Base-by-base conservation (phyloP, 164 flowering plant species). In the Tetrastigma voinierianum region DNA sequence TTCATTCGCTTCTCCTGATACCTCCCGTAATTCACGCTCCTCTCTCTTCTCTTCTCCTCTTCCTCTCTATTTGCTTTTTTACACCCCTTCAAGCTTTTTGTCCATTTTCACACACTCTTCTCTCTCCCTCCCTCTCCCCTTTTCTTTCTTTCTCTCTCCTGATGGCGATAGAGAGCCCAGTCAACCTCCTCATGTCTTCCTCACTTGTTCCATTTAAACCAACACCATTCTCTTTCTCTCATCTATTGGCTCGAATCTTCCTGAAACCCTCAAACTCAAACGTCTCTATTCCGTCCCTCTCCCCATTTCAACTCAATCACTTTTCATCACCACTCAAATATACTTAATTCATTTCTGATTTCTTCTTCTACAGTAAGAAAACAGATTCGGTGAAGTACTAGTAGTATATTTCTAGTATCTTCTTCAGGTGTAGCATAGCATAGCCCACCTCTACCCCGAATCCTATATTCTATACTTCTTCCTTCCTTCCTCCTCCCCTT, bases 1-100 rank as follows among this genome's bases (percentile, higher is more conserved):
- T 90, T 70, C 47, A 14, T 75, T 80, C 82, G 61, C 88, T 51
- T 40, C 79, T 83, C 82, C 88, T 90, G 24, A 87, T 71, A 74
- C 69, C 81, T 81, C 89, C 83, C 90, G 78, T 84, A 85, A 85
- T 82, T 83, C 91, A 84, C 87, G 83, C 88, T 51, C 65, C 20
- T 5, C 20, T 25, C 47, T 56, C 59, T 17, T 25, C 32, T 2
- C 12, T 23, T 19, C 11, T 17, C 44, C 19, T 51, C 20, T 58
- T 59, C 57, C 40, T 23, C 45, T 7, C 20, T 43, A n/a, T n/a
- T 23, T 57, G 14, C 14, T 7, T 14, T 24, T 25, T 3, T 51
- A 24, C n/a, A n/a, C n/a, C n/a, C 19, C 10, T 40, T 48, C 21
- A n/a, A n/a, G 18, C 23, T 20, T 11, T 51, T 55, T 24, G 43